Evolutionary conservation across 2,329 filamentous ascomycete genomes (phyloP), one percentile per base, ranked within the genome.

Genomic region (Trichothecium sympodiale): DNA sequence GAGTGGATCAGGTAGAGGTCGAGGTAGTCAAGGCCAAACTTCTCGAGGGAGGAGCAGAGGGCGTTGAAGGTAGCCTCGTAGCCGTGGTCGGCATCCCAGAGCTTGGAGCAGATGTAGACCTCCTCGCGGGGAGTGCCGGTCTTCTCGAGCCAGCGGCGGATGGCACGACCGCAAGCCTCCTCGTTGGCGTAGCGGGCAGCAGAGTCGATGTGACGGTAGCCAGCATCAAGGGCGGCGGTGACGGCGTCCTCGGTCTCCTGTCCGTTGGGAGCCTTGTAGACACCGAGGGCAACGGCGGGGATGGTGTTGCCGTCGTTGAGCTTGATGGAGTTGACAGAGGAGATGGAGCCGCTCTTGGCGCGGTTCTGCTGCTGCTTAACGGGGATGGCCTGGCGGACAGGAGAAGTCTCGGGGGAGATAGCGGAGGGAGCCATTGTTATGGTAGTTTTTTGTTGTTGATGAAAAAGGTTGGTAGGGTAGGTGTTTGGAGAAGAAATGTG

Each of bases 251-350:
- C 64, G 8, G 77, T 78, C 53, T 83, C 77, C 35, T 62, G 59
- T 38, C 61, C 57, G 43, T 66, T 65, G 39, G 62, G 33, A 23
- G 56, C 56, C 45, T 65, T 63, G 59, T 65, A 67, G 29, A 65
- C 64, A 25, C 64, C 65, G 35, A 68, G 56, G 27, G 63, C 65
- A 18, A 69, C 50, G 36, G 63, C 43, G 31, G 82, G 82, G 35
- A 87, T 82, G 37, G 70, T 66, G 45, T 74, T 73, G 41, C 80
- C 80, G 60, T 87, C 79, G 49, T 81, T 83, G 41, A 87, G 66
- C 58, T 76, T 80, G 41, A 85, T 58, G 34, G 60, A 55, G 17
- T 35, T 31, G 29, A 17, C 14, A 8, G 40, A 40, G 10, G 6
- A 48, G 36, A 49, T 38, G 14, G 47, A 53, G 41, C 39, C 45